Evolutionary conservation across 2,329 filamentous ascomycete genomes (phyloP), one percentile per base, ranked within the genome.

Genomic region (Nannizzia gypsea): DNA sequence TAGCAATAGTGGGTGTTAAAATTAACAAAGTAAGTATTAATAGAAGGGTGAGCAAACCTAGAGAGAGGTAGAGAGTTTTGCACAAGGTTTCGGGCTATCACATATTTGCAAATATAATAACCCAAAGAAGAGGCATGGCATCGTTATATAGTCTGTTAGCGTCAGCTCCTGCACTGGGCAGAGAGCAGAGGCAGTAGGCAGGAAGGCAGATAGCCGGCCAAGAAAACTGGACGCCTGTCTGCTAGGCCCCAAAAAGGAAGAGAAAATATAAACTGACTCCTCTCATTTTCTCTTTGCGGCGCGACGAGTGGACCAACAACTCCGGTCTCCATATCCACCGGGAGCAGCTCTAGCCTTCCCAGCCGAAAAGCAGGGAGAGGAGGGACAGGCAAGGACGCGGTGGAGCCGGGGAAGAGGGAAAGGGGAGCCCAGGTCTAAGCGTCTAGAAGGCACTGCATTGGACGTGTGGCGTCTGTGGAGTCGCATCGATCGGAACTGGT

Each of bases 381-480:
- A 15, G 34, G 56, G 56, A 58, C 56, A 48, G 26, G 24, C 34
- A 58, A 58, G 34, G 38, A 15, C 38, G 31, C 34, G 59, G 61
- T 62, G 61, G 61, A 62, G 61, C 59, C 61, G 61, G 61, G 61
- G 61, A 60, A 62, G 56, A 62, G 50, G 59, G 57, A 60, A 57
- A 58, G 40, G 59, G 36, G 56, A 56, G 56, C 54, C 59, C 46
- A 50, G 57, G 59, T 40, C 34, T 56, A 60, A 58, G 36, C 44
- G 46, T 46, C 57, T 59, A 46, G 48, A 59, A 59, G 57, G 56
- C 48, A 54, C 26, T 56, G 54, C 48, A 60, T 52, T 50, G 50
- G 40, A 57, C 56, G 46, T 62, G 61, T 62, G 61, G 61, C 61
- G 59, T 62, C n/a, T 59, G 56, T 44, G 42, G 56, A 46, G 36